Base-by-base conservation (phyloP, 257 asterid genomes). In the Forsythia suspensa region DNA sequence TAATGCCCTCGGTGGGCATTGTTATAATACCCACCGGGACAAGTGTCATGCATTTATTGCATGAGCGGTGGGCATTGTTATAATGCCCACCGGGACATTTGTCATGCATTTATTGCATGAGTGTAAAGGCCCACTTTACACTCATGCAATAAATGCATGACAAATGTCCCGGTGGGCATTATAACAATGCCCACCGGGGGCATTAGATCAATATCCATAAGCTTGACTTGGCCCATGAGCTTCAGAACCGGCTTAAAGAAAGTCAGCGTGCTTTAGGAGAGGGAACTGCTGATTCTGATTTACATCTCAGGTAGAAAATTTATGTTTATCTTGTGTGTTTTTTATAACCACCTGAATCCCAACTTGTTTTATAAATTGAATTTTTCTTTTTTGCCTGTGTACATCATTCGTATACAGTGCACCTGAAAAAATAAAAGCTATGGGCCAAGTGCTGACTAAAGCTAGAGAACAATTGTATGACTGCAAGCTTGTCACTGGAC, bases 201-300 rank as follows among this genome's bases (percentile, higher is more conserved):
- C n/a, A n/a, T n/a, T n/a, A n/a, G n/a, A n/a, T n/a, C n/a, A n/a
- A n/a, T n/a, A n/a, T n/a, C n/a, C n/a, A n/a, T n/a, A 93, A 88
- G 83, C 85, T 80, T 80, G 92, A 90, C 41, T 86, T 93, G 89
- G 93, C 90, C 82, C 88, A 81, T 68, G 98, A 91, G 84, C 87
- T 95, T 72, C 97, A 93, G 82, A 86, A 80, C 44, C 92, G 92
- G 81, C 88, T 95, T 71, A 95, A 92, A 89, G 99, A 95, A 91
- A 95, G 98, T 86, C 97, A 93, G 87, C 98, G 91, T 82, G 94
- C 96, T 29, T 13, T 92, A 80, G 99, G 98, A 57, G 99, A 93
- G 29, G 94, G 95, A 78, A 81, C 90, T 65, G 39, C 97, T 82
- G 98, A 95, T 91, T 84, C 92, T 80, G 97, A 93, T 84, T 85